Conservation (phyloP, 345 rosid species). For the Citrus sinensis region DVS_A1.0 CM039163.1:7734001-7734500, state of each 20-base stretch:
- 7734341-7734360: neutral
- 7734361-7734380: neutral
- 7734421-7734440: too few relatives aligned
- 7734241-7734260: neutral
- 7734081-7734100: slow-evolving; percentile 86
- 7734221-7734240: neutral
- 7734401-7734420: too few relatives aligned
- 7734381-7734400: too few relatives aligned
- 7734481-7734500: neutral
- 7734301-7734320: neutral
- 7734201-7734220: neutral
- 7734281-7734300: neutral
- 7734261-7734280: neutral
- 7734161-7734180: slow-evolving; percentile 61
- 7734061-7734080: slow-evolving; percentile 12
- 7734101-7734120: slow-evolving; percentile 78
- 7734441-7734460: neutral
- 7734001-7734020: slow-evolving; percentile 38
- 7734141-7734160: slow-evolving; percentile 68
- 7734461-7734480: neutral
- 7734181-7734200: slow-evolving; percentile 58
- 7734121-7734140: slow-evolving; percentile 70
- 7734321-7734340: neutral
- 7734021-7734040: slow-evolving; percentile 18
- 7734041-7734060: neutral